Conservation (phyloP, 306 rosid genomes). For the Betula pendula region DNA sequence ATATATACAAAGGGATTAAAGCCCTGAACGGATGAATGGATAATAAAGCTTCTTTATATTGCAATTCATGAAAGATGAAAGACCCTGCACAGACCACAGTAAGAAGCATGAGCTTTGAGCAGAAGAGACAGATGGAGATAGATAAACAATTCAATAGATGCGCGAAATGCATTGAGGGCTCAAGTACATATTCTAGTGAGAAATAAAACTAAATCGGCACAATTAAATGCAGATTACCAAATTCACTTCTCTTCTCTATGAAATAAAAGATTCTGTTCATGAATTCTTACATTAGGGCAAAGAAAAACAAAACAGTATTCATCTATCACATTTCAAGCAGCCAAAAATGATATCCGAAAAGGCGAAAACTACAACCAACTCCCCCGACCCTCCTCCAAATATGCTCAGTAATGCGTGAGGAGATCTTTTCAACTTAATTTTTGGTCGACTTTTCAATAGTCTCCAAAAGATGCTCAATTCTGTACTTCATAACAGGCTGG, state of each 20-base stretch:
- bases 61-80: not conserved
- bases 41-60: no score
- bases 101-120: not conserved
- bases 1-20: not conserved
- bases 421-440: slow-evolving; percentile 20
- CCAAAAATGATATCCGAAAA: not conserved
- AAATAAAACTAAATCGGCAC: not conserved
- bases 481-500: slow-evolving; percentile 88
- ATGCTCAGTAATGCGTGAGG: slow-evolving; percentile 11
- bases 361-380: not conserved
- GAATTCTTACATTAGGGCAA: not conserved
- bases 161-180: not conserved
- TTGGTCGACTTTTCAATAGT: slow-evolving; percentile 52
- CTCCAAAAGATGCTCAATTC: slow-evolving; percentile 77
- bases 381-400: not conserved
- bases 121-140: not conserved
- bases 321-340: not conserved
- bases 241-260: slow-evolving; percentile 1
- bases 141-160: not conserved
- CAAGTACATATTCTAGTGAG: not conserved
- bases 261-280: slow-evolving; percentile 4
- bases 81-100: not conserved
- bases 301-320: not conserved
- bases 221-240: not conserved
- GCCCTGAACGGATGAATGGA: no score